Evolutionary conservation across 345 rosid species (phyloP), one percentile per base, ranked within the genome.

Genomic region (Litchi chinensis): DNA sequence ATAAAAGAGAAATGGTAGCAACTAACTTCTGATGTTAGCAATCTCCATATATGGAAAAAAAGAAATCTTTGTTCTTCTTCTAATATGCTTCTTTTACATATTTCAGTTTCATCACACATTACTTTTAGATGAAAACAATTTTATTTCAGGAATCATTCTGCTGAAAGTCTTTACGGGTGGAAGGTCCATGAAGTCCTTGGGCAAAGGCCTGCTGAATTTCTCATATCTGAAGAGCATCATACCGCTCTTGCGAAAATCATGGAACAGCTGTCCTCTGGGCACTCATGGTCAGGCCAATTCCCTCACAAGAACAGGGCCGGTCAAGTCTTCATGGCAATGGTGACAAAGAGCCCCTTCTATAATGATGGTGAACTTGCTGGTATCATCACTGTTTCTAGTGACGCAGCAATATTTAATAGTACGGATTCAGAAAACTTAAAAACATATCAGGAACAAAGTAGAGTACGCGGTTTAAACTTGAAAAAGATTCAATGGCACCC

Each of bases 131-230:
- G 32, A 65, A 46, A 6, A 13, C 28, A 43, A 43, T 64, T 70
- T 80, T 77, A 54, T 65, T 81, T 68, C 87, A 95, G 99, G 99
- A 95, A 92, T 84, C 90, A 78, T 56, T 75, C 95, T 50, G 98
- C 97, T 81, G 98, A 92, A 87, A 80, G 72, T 72, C 92, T 95
- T 0, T 93, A 85, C 65, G 95, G 95, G 40, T 95, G 99, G 99
- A 87, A 82, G 80, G 90, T 89, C 63, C 73, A 80, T 59, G 99
- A 95, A 81, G 90, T 83, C 65, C 79, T 89, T 57, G 96, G 98
- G 26, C 82, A 79, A 76, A 86, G 84, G 76, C 84, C 85, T 8
- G 81, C 79, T 44, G 87, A 86, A 68, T 81, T 93, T 64, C 91
- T 95, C 26, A 87, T 93, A 76, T 81, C 90, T 56, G 91, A 89